Evolutionary conservation across 169 alveolate species (phyloP), one percentile per base, ranked within the genome.

Genomic region (Cystoisospora suis): DNA sequence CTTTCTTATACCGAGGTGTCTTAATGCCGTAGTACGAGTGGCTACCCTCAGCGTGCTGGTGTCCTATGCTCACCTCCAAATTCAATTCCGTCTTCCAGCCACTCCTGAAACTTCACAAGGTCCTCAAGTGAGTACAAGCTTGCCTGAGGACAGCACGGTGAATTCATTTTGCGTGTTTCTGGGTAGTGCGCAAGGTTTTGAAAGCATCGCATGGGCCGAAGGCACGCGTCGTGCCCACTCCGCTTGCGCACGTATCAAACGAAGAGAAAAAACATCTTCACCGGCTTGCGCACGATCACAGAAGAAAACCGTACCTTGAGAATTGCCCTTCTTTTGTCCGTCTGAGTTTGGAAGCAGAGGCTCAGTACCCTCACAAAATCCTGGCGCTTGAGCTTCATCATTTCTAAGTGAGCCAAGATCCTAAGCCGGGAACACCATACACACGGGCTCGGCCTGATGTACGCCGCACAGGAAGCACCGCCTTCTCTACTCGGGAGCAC

Each of bases 321-420:
- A 38, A 72, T 42, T 38, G 83, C 83, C n/a, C 83, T 47, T n/a
- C 83, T 47, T 72, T 72, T 72, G 4, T 72, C 83, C 27, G 83
- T 72, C 5, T 42, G 83, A 3, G 58, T 72, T 15, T 72, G 83
- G 58, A 72, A 72, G 32, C 83, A 72, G 20, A 72, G 83, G 27
- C 83, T 72, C 58, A 72, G 83, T 27, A 72, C 44, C 83, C 83
- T 47, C 1, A 72, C 83, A 34, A 72, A 72, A 56, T 72, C 83
- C 83, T 72, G 83, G 40, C 83, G 83, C 17, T 72, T 72, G 58
- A 7, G 17, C 83, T 72, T 72, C 83, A 38, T 42, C 83, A 72
- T 36, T 38, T 72, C 83, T 12, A 72, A 56, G 32, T 72, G 83
- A 72, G 83, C 83, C 83, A 38, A 36, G 7, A 72, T 72, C 83